These are phyloP conservation scores for Heterobasidion annosum DNA, from an alignment of 1,284 basidiomycete species.

Conservation along the genomic window DNA sequence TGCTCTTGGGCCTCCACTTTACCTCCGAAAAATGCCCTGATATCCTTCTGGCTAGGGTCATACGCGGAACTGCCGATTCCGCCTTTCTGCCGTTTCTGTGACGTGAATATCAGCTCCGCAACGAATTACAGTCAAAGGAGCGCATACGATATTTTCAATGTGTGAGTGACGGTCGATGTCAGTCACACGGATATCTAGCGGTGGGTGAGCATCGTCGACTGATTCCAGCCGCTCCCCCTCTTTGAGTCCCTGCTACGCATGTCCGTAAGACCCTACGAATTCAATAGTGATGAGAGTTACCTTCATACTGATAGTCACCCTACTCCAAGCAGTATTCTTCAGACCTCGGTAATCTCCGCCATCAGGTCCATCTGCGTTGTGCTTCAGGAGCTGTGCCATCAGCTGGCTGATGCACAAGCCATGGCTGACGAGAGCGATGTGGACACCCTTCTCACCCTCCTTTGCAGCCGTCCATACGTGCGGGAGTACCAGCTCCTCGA, in stretches of 20 bases:
- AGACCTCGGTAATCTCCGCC: constrained; percentile 40
- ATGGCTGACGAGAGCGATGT: constrained; percentile 74
- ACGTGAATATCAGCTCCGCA: background rate
- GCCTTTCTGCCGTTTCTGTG: constrained; percentile 64
- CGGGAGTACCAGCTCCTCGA: constrained; percentile 54
- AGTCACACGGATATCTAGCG: constrained; percentile 34
- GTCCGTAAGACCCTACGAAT: background rate
- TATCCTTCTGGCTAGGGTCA: constrained; percentile 70
- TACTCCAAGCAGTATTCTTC: constrained; percentile 66
- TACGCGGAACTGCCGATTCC: constrained; percentile 67
- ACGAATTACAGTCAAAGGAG: background rate
- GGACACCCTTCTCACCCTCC: constrained; percentile 29
- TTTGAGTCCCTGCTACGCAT: constrained; percentile 18
- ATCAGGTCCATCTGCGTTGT: constrained; percentile 18
- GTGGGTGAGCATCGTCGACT: constrained; percentile 18
- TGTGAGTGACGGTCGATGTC: constrained; percentile 51
- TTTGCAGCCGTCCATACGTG: constrained; percentile 36
- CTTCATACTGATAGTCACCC: constrained; percentile 39
- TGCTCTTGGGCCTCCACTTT: constrained; percentile 15
- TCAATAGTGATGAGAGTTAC: constrained; percentile 18
- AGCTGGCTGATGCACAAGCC: constrained; percentile 71
- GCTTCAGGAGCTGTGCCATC: constrained; percentile 38
- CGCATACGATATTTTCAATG: constrained; percentile 44
- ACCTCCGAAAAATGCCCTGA: constrained; percentile 73
- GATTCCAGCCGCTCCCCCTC: constrained; percentile 18